Conservation (phyloP, 371 early-diverging fungal species). For the Blastocladiella emersonii region DNA sequence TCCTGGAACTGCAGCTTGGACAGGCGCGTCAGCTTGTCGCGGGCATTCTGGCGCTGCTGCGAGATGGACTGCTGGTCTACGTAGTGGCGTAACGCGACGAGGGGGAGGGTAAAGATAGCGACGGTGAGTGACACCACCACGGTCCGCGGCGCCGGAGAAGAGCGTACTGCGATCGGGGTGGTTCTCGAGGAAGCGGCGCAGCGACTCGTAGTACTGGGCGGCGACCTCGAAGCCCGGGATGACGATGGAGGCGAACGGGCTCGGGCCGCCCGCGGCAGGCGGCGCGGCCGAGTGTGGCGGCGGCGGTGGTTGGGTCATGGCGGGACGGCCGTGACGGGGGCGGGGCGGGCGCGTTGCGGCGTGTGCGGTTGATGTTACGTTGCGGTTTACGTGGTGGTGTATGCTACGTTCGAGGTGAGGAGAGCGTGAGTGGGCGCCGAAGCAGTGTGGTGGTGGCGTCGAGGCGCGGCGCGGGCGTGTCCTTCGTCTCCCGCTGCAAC, state of each 20-base stretch:
- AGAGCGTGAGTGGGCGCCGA: too few species aligned
- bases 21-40: slow-evolving; percentile 72
- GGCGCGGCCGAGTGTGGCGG: too few species aligned
- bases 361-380: too few species aligned
- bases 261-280: neutral
- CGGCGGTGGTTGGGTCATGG: too few species aligned
- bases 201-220: slow-evolving; percentile 2
- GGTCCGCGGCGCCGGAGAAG: neutral
- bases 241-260: neutral
- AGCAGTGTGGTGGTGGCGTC: too few species aligned
- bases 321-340: too few species aligned
- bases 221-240: neutral
- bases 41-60: slow-evolving; percentile 30
- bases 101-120: neutral
- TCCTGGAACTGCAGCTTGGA: slow-evolving; percentile 79
- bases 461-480: too few species aligned
- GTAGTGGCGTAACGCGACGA: neutral
- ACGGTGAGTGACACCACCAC: neutral
- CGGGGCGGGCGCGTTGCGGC: too few species aligned
- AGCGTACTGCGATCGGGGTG: neutral
- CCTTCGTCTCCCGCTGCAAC: too few species aligned
- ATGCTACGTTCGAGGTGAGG: too few species aligned
- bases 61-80: neutral
- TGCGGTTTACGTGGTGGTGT: too few species aligned
- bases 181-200: slow-evolving; percentile 5